Conservation (phyloP, 768 basidiomycete species). For the Dentipellis fragilis region DNA sequence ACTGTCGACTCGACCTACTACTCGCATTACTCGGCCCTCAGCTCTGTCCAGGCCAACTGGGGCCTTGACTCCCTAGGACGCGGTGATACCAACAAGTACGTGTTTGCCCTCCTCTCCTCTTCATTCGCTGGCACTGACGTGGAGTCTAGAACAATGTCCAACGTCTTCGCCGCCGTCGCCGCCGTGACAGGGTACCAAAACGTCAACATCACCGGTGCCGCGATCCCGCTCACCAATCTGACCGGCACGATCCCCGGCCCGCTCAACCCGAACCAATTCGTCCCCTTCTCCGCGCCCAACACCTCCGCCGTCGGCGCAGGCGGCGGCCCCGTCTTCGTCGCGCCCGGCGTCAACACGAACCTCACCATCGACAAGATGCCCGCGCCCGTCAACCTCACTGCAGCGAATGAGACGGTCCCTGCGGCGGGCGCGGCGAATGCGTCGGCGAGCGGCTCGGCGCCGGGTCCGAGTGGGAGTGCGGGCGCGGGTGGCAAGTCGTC, state of each 20-base stretch:
- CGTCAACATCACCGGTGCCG: constrained; percentile 17
- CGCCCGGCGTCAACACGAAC: constrained; percentile 22
- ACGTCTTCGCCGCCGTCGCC: constrained; percentile 46
- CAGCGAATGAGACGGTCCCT: constrained; percentile 17
- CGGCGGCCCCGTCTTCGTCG: constrained; percentile 30
- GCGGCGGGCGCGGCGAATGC: not conserved
- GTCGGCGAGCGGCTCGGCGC: not conserved
- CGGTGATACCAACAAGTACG: constrained; percentile 39
- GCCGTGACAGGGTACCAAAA: constrained; percentile 34
- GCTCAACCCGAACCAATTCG: constrained; percentile 29
- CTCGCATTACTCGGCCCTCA: constrained; percentile 49
- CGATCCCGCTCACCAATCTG: constrained; percentile 28
- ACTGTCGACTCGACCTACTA: constrained; percentile 46
- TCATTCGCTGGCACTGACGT: not conserved
- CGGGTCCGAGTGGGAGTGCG: not conserved
- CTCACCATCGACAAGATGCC: constrained; percentile 20
- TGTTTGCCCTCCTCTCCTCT: not conserved
- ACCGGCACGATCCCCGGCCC: constrained; percentile 33
- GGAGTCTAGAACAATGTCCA: constrained; percentile 22
- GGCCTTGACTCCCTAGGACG: constrained; percentile 49
- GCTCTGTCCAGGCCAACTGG: constrained; percentile 55
- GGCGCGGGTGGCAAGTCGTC: not conserved
- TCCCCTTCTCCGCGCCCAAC: constrained; percentile 38
- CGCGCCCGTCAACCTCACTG: constrained; percentile 31
- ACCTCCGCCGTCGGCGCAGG: constrained; percentile 29